phyloP scores from a whole-genome alignment of 2,329 filamentous ascomycete species.

The Fusarium torreyae region DNA sequence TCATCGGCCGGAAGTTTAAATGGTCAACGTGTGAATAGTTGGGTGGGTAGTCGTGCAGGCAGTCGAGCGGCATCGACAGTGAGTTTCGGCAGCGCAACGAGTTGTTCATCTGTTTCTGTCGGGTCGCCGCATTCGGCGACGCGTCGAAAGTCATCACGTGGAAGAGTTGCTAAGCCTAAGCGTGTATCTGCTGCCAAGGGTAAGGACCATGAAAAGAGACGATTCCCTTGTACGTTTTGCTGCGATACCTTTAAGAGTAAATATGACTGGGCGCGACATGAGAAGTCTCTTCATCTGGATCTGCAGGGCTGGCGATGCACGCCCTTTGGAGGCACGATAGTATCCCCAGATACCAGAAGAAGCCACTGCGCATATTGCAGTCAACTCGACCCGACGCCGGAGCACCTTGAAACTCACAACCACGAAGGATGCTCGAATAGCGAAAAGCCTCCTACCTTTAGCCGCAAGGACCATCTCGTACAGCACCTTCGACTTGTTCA shows the following conservation, averaged over 20 bases:
- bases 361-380: conserved; percentile 49
- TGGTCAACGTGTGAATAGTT: conserved; percentile 2
- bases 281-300: conserved; percentile 43
- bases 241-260: conserved; percentile 48
- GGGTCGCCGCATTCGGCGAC: conserved; percentile 12
- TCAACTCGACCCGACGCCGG: conserved; percentile 34
- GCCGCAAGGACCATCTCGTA: conserved; percentile 52
- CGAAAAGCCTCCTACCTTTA: conserved; percentile 38
- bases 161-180: conserved; percentile 30
- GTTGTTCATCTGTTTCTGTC: conserved; percentile 32
- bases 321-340: conserved; percentile 36
- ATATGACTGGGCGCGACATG: conserved; percentile 46
- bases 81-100: conserved; percentile 39
- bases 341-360: conserved; percentile 40
- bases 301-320: conserved; percentile 45
- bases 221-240: conserved; percentile 45
- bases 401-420: conserved; percentile 48
- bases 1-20: conserved; percentile 33
- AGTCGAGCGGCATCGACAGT: conserved; percentile 34
- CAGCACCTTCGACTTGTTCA: conserved; percentile 52
- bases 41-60: neutral
- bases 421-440: conserved; percentile 32
- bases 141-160: conserved; percentile 5
- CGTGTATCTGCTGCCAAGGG: neutral
- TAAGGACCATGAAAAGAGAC: conserved; percentile 12